A percentile compares a stretch with the other conserved stretches of the same genome.
These are phyloP conservation scores for Oehlia diaphana DNA, from an alignment of 192 early-diverging fungal species.

Conservation along the genomic window DNA sequence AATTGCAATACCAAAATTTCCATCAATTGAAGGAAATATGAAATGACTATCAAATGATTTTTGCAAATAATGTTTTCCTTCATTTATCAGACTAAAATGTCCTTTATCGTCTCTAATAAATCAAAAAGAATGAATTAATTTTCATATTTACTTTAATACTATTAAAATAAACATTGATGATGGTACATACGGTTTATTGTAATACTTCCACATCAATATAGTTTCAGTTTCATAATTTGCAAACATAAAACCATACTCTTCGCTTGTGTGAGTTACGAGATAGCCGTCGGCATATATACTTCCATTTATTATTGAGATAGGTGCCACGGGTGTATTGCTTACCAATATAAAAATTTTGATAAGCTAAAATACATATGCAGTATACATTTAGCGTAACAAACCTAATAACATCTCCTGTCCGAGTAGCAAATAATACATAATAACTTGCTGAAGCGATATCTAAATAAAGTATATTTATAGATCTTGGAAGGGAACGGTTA, in stretches of 20 bases:
- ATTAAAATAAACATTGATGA: too few species aligned
- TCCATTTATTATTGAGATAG: too few species aligned
- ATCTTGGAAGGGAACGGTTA: too few species aligned
- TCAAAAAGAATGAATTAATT: not conserved
- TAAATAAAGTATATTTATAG: too few species aligned
- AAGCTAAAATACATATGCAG: too few species aligned
- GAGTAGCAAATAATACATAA: not conserved
- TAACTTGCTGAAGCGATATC: not conserved
- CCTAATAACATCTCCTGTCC: not conserved
- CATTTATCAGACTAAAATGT: not conserved
- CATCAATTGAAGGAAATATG: too few species aligned
- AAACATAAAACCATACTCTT: not conserved
- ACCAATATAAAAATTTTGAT: too few species aligned
- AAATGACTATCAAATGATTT: not conserved
- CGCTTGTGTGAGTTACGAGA: not conserved
- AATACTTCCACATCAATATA: not conserved
- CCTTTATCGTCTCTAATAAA: not conserved
- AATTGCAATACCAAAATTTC: not conserved
- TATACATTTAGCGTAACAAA: too few species aligned
- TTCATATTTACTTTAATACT: not conserved
- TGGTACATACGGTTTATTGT: not conserved
- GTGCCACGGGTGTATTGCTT: too few species aligned
- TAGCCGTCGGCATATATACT: not conserved
- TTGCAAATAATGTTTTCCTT: not conserved
- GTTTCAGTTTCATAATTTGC: not conserved